Conservation (phyloP, 352 stramenopile species). For the Pseudoperonospora humuli region DNA sequence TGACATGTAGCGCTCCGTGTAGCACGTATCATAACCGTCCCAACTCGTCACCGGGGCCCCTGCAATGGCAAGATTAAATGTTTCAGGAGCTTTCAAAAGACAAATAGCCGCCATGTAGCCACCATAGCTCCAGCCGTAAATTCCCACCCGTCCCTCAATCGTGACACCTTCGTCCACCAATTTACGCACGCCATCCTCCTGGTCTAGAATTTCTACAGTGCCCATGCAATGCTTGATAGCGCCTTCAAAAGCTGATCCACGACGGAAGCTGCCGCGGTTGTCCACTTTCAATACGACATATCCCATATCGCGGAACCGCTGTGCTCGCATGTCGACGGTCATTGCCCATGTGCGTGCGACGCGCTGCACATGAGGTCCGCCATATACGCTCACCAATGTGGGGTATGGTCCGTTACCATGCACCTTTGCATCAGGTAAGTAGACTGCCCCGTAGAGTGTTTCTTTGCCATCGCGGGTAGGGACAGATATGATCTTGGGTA, state of each 20-base stretch:
- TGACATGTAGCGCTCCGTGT: constrained; percentile 98
- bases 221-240: constrained; percentile 91
- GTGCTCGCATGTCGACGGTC: constrained; percentile 91
- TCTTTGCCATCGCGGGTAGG: constrained; percentile 79
- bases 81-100: constrained; percentile 91
- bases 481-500: constrained; percentile 65
- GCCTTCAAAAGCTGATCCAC: constrained; percentile 89
- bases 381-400: constrained; percentile 94
- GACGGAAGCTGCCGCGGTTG: constrained; percentile 91
- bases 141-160: constrained; percentile 83
- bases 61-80: constrained; percentile 93
- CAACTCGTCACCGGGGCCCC: constrained; percentile 95
- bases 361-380: constrained; percentile 94
- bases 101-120: constrained; percentile 97
- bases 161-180: constrained; percentile 84
- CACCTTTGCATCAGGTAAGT: constrained; percentile 78
- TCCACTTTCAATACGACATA: constrained; percentile 95
- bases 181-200: constrained; percentile 72
- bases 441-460: constrained; percentile 90
- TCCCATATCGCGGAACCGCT: constrained; percentile 89
- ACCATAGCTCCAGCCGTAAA: constrained; percentile 98
- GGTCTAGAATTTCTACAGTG: constrained; percentile 84
- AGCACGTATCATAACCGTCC: constrained; percentile 98
- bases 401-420: constrained; percentile 91
- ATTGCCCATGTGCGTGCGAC: constrained; percentile 88